phyloP scores from a whole-genome alignment of 192 early-diverging fungal genomes.

The Coemansia pectinata region DNA sequence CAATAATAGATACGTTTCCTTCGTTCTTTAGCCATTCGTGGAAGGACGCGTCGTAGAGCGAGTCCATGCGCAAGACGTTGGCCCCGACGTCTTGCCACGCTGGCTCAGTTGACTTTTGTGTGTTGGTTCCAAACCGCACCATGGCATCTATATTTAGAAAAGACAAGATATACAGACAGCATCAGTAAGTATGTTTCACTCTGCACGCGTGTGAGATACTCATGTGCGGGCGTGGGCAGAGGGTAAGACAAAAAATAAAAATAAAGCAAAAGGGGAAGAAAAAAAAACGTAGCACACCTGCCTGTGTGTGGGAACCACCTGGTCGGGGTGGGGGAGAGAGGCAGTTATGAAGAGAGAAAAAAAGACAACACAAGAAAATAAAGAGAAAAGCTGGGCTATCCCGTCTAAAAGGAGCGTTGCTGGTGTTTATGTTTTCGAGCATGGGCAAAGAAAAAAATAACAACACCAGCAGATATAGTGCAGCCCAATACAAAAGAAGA shows the following conservation, averaged over 20 bases:
- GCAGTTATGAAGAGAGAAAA: not conserved
- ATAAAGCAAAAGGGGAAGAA: not conserved
- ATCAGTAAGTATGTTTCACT: slow-evolving; percentile 7
- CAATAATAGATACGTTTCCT: slow-evolving; percentile 71
- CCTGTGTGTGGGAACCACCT: slow-evolving; percentile 10
- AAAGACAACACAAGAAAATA: slow-evolving; percentile 7
- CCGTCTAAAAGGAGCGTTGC: slow-evolving; percentile 8
- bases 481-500: not conserved
- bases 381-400: not conserved
- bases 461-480: slow-evolving; percentile 3
- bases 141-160: slow-evolving; percentile 40
- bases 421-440: slow-evolving; percentile 4
- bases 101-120: slow-evolving; percentile 51
- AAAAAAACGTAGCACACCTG: slow-evolving; percentile 6
- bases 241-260: slow-evolving; percentile 6
- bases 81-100: slow-evolving; percentile 72
- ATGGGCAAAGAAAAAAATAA: not conserved
- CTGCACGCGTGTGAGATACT: not conserved
- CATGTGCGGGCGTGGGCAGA: not conserved
- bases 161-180: not conserved
- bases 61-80: slow-evolving; percentile 75
- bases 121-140: slow-evolving; percentile 57
- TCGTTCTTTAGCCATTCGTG: slow-evolving; percentile 74
- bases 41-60: slow-evolving; percentile 74
- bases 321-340: not conserved